Conservation (phyloP, 257 asterid species). For the Solanum ahanhuiri region DNA sequence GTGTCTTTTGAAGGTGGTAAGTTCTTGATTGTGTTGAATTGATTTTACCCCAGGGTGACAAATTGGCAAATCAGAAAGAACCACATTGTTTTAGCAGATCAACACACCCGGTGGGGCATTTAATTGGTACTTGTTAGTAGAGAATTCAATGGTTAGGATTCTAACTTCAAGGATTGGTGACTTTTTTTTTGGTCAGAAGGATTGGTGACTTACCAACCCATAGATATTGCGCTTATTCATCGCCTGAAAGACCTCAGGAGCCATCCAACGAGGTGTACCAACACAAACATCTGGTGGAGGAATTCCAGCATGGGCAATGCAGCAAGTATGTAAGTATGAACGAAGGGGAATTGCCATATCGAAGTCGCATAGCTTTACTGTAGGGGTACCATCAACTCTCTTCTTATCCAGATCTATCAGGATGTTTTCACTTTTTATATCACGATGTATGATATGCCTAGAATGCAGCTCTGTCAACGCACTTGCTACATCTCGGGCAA, state of each 20-base stretch:
- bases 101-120: background rate
- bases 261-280: slow-evolving; percentile 99
- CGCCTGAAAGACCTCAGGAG: slow-evolving; percentile 64
- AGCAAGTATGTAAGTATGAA: slow-evolving; percentile 70
- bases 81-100: background rate
- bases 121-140: background rate
- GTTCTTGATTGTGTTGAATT: background rate
- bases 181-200: background rate
- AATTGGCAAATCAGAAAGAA: background rate
- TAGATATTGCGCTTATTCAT: slow-evolving; percentile 24
- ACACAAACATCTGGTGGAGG: slow-evolving; percentile 85
- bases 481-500: slow-evolving; percentile 71
- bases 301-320: slow-evolving; percentile 78
- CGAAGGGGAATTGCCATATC: slow-evolving; percentile 81
- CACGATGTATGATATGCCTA: slow-evolving; percentile 80
- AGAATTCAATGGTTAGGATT: background rate
- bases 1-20: background rate
- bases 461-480: slow-evolving; percentile 71
- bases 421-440: slow-evolving; percentile 77
- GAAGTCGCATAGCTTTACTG: slow-evolving; percentile 83
- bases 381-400: slow-evolving; percentile 60
- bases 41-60: background rate
- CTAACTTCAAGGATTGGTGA: background rate
- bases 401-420: slow-evolving; percentile 68
- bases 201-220: slow-evolving; percentile 31